Evolutionary conservation across 2,329 filamentous ascomycete genomes (phyloP).

Genomic region (Didymella segeticola): DNA sequence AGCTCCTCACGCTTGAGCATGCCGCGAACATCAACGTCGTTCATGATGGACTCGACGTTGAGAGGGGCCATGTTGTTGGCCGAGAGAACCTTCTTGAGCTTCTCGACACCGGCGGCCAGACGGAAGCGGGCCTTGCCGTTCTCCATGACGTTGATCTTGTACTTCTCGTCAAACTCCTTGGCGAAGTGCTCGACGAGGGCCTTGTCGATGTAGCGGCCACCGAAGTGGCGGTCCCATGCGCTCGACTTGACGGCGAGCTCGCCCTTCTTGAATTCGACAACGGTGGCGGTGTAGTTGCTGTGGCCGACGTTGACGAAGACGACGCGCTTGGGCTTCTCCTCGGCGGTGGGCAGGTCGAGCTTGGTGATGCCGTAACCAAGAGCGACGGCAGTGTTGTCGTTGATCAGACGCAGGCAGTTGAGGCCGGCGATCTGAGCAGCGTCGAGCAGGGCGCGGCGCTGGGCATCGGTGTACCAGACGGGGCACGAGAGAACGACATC

Average conservation of each 20-base stretch:
- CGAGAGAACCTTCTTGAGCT: slow-evolving; percentile 97
- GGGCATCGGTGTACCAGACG: slow-evolving; percentile 94
- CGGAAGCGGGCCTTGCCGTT: slow-evolving; percentile 90
- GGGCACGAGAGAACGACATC: slow-evolving; percentile 95
- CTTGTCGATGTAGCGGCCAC: slow-evolving; percentile 96
- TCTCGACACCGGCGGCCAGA: slow-evolving; percentile 88
- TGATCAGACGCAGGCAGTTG: slow-evolving; percentile 92
- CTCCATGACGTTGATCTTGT: slow-evolving; percentile 92
- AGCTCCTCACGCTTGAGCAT: slow-evolving; percentile 95
- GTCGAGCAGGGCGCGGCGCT: slow-evolving; percentile 88
- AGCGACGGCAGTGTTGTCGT: slow-evolving; percentile 95
- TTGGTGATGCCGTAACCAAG: slow-evolving; percentile 98
- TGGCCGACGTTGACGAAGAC: slow-evolving; percentile 94
- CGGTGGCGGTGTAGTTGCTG: slow-evolving; percentile 92
- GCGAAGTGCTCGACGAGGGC: slow-evolving; percentile 93
- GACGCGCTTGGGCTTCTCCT: slow-evolving; percentile 91
- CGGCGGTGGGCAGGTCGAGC: slow-evolving; percentile 83
- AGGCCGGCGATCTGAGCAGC: slow-evolving; percentile 92
- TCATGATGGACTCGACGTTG: slow-evolving; percentile 98
- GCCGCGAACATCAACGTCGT: slow-evolving; percentile 88
- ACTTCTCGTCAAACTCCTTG: slow-evolving; percentile 95
- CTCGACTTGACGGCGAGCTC: slow-evolving; percentile 94
- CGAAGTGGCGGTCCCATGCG: slow-evolving; percentile 93
- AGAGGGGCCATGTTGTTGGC: slow-evolving; percentile 91
- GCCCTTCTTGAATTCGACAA: slow-evolving; percentile 97